Evolutionary conservation across 1,284 basidiomycete species (phyloP), one percentile per base, ranked within the genome.

Genomic region (Chondrostereum purpureum): DNA sequence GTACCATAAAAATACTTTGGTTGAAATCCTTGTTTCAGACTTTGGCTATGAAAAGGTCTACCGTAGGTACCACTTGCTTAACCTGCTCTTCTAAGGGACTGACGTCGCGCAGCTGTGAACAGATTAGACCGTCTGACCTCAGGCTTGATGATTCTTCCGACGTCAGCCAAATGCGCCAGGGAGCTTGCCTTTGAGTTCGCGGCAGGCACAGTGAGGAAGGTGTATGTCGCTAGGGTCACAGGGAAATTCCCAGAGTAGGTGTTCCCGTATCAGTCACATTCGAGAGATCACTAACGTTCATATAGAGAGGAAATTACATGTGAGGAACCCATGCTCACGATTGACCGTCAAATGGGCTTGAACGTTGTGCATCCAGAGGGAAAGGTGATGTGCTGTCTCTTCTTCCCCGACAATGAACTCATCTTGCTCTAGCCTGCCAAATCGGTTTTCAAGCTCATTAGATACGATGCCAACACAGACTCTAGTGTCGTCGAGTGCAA

Each of bases 331-430:
- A 69, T 99, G 12, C 66, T 99, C 44, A 92, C 91, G 83, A 21
- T 98, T 2, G 96, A 99, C 65, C 75, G 93, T 42, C 93, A 96
- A 61, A 92, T 93, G 83, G 94, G 94, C 3, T 65, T 97, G 39
- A 96, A 95, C 54, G 88, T 97, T 42, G 90, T 98, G 19, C 91
- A 95, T 60, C 90, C 92, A 0, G 83, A 94, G 52, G 94, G 93
- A 42, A 92, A 95, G 74, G 91, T 89, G 55, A 37, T 16, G 16
- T 43, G 35, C 22, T 41, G 39, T 44, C 47, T 36, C 24, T 22
- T 48, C 19, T 43, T 46, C 16, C 46, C 46, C n/a, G 27, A 31
- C 27, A 31, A n/a, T 31, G n/a, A n/a, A n/a, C n/a, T n/a, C n/a
- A n/a, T 31, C 27, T 31, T 23, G 39, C 13, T 10, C 20, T 13